Percentiles rank a stretch among this genome's conserved stretches.
Evolutionary conservation across 2,329 filamentous ascomycete genomes (phyloP).

Genomic region (Diaporthe nobilis): DNA sequence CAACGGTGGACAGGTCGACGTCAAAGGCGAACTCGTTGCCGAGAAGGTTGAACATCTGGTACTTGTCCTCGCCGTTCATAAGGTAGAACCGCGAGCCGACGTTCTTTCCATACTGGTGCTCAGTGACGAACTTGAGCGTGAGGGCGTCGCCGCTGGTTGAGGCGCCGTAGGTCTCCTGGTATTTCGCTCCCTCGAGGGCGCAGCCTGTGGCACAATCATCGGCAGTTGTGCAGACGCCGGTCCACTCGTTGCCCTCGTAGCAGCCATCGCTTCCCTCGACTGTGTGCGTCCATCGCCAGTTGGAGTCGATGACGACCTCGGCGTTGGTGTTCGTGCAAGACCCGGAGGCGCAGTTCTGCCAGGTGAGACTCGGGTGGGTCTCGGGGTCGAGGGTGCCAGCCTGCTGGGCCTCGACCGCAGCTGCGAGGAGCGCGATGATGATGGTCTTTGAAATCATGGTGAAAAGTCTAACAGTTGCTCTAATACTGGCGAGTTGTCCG

Average conservation of each 20-base stretch:
- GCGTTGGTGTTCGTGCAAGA: constrained; percentile 64
- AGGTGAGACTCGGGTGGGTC: constrained; percentile 66
- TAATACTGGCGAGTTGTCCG: not conserved
- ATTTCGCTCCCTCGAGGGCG: constrained; percentile 68
- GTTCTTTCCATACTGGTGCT: constrained; percentile 57
- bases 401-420: constrained; percentile 58
- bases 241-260: constrained; percentile 35
- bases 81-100: constrained; percentile 73
- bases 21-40: constrained; percentile 81
- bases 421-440: constrained; percentile 18
- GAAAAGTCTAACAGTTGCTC: not conserved
- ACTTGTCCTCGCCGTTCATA: constrained; percentile 71
- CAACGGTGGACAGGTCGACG: constrained; percentile 76
- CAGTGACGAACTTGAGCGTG: constrained; percentile 62
- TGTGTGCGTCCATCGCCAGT: constrained; percentile 71
- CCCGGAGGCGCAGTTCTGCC: constrained; percentile 64
- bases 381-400: constrained; percentile 62
- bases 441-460: constrained; percentile 21
- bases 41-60: constrained; percentile 75
- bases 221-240: constrained; percentile 59
- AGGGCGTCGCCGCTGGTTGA: constrained; percentile 63
- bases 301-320: constrained; percentile 67
- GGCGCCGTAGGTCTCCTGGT: constrained; percentile 66
- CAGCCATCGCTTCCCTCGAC: constrained; percentile 62
- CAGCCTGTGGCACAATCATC: constrained; percentile 68